Percentiles rank a stretch among this genome's conserved stretches.
Evolutionary conservation across 2,329 filamentous ascomycete genomes (phyloP).

Genomic region (Curvularia sp.): DNA sequence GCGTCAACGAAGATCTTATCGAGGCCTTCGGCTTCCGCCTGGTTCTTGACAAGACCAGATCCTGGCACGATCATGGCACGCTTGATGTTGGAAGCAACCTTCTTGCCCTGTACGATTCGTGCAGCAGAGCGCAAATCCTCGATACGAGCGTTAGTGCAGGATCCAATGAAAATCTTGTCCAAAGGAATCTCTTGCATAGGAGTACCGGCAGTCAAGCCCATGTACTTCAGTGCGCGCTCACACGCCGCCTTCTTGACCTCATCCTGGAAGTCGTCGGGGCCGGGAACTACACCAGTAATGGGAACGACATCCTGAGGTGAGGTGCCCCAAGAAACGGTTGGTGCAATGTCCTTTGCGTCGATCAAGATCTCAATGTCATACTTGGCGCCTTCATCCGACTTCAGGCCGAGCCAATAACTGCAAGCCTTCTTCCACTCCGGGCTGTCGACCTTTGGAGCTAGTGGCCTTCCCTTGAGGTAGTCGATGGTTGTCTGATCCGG

Average conservation of each 20-base stretch:
- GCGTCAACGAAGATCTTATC: conserved; percentile 91
- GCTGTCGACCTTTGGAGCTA: conserved; percentile 84
- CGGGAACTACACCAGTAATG: conserved; percentile 88
- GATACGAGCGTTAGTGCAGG: conserved; percentile 96
- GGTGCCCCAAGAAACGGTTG: conserved; percentile 96
- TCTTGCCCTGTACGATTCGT: conserved; percentile 83
- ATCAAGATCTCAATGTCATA: conserved; percentile 91
- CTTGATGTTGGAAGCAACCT: conserved; percentile 87
- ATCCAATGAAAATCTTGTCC: conserved; percentile 98
- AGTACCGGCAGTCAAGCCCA: conserved; percentile 87
- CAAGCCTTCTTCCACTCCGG: conserved; percentile 89
- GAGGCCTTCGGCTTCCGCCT: conserved; percentile 89
- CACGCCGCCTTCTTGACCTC: conserved; percentile 82
- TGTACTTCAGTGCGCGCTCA: conserved; percentile 88
- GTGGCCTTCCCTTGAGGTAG: conserved; percentile 88
- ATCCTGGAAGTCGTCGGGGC: conserved; percentile 84
- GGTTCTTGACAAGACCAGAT: conserved; percentile 90
- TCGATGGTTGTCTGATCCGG: conserved; percentile 94
- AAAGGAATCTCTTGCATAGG: conserved; percentile 89
- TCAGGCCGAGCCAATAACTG: conserved; percentile 85
- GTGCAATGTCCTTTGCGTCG: conserved; percentile 89
- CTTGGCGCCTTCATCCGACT: conserved; percentile 85
- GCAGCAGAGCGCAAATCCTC: conserved; percentile 93
- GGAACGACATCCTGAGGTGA: conserved; percentile 96
- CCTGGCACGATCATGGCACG: conserved; percentile 96